Base-by-base conservation (phyloP, 345 rosid species). In the Erysimum cheiranthoides region DNA sequence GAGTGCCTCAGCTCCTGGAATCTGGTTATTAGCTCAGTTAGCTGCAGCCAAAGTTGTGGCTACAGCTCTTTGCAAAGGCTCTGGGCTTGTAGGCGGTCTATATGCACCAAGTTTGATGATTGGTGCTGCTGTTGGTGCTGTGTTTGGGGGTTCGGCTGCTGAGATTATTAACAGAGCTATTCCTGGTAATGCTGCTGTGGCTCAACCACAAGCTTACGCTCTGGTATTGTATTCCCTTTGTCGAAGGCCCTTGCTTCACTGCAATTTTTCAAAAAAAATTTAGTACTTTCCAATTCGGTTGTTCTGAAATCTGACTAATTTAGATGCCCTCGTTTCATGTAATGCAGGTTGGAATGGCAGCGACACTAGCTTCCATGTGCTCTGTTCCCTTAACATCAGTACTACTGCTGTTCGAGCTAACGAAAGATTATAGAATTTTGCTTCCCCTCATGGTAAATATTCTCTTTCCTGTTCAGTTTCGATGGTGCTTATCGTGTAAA, bases 91-190 rank as follows among this genome's bases (percentile, higher is more conserved):
- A 25, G 99, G 99, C 25, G 99, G 97, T 36, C 88, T 95, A 43
- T 92, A 95, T 81, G 99, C 99, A 21, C 99, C 97, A 39, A 95
- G 97, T 86, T 85, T 95, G 85, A 95, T 95, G 99, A 92, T 92
- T 80, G 99, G 97, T 71, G 97, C 99, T 68, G 97, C 97, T 35
- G 91, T 88, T 59, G 99, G 97, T 75, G 99, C 99, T 73, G 97
- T 92, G 66, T 95, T 95, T 88, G 97, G 99, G 38, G 97, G 99
- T 57, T 92, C 86, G 35, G 97, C 97, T 73, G 94, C 98, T 43
- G 88, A 87, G 84, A 72, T 93, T 64, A 88, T 93, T 67, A 91
- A 93, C 85, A 83, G 86, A 72, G 93, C 98, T 51, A 89, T 95
- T 86, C 97, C 99, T 35, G 97, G 99, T 75, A 90, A 92, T 85